Evolutionary conservation across 495 filamentous ascomycete species (phyloP).

Genomic region (Staphylotrichum longicolle): DNA sequence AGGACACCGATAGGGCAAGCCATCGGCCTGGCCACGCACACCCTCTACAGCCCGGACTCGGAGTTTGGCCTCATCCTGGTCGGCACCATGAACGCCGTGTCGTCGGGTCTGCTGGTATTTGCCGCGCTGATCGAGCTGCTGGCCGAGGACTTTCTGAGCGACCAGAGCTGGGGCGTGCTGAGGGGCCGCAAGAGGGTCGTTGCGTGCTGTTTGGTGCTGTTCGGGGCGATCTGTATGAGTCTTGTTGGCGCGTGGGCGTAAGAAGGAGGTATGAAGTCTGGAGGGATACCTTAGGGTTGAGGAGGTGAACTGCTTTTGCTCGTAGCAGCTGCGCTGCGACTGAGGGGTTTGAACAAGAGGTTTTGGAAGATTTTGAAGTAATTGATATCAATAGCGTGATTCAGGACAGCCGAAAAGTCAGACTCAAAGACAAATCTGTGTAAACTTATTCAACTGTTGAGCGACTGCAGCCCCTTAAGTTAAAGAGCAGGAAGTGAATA

Average conservation of each 20-base stretch:
- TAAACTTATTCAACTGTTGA: too few species aligned
- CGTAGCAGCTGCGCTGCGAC: too few species aligned
- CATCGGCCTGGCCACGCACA: slow-evolving; percentile 79
- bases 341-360: too few species aligned
- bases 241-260: slow-evolving; percentile 87
- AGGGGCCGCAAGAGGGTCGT: slow-evolving; percentile 66
- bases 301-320: too few species aligned
- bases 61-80: slow-evolving; percentile 83
- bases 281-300: not conserved
- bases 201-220: slow-evolving; percentile 73
- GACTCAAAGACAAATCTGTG: too few species aligned
- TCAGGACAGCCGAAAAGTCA: too few species aligned
- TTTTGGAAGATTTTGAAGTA: too few species aligned
- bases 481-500: too few species aligned
- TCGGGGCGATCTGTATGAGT: slow-evolving; percentile 78
- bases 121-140: slow-evolving; percentile 86
- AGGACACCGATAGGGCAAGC: slow-evolving; percentile 91
- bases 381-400: too few species aligned
- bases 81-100: slow-evolving; percentile 87
- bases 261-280: not conserved
- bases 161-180: slow-evolving; percentile 74
- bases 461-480: too few species aligned
- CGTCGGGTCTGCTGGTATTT: slow-evolving; percentile 78
- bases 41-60: slow-evolving; percentile 75
- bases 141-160: slow-evolving; percentile 88